Evolutionary conservation across 805 yeast genomes (phyloP), one percentile per base, ranked within the genome.

Genomic region (Candida tammaniensis): DNA sequence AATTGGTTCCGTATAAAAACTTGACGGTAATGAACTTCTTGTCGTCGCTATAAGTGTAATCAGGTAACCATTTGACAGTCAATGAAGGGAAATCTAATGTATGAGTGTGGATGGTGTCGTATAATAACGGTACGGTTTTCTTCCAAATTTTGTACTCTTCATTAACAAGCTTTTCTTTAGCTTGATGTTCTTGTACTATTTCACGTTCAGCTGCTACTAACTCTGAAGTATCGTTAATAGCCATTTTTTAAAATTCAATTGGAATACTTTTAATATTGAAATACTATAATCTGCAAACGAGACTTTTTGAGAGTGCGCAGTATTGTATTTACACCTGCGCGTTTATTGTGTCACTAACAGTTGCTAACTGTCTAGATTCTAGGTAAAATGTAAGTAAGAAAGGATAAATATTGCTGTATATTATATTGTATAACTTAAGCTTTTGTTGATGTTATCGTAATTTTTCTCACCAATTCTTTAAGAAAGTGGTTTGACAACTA

Each of bases 131-230:
- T 10, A 84, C 81, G 2, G 91, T 75, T 50, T 86, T 85, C 55
- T 86, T 86, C 96, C 96, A 86, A 38, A 80, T 63, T 46, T 70
- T 70, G 66, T 73, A 83, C 59, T 84, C 93, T 57, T 84, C 94
- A 48, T 84, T 84, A 41, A 72, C 68, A 7, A 81, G 57, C 51
- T 82, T 83, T 48, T 80, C 85, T 31, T 68, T 66, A 32, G 68
- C 61, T 46, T 76, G 80, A 48, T 74, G 76, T 39, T 70, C 76
- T 14, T 54, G 47, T 20, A 59, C 49, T 15, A 67, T 51, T 33
- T 61, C 69, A 17, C 48, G 53, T 42, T 64, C 65, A 5, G 70
- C 70, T 17, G 30, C 25, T 4, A 52, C 54, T 30, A 54, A 31
- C 17, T 31, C 33, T 13, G 11, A 11, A 3, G 19, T 22, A 27